These are phyloP conservation scores for Periconia sp. DNA, from an alignment of 2,329 filamentous ascomycete genomes.

Conservation along the genomic window DNA sequence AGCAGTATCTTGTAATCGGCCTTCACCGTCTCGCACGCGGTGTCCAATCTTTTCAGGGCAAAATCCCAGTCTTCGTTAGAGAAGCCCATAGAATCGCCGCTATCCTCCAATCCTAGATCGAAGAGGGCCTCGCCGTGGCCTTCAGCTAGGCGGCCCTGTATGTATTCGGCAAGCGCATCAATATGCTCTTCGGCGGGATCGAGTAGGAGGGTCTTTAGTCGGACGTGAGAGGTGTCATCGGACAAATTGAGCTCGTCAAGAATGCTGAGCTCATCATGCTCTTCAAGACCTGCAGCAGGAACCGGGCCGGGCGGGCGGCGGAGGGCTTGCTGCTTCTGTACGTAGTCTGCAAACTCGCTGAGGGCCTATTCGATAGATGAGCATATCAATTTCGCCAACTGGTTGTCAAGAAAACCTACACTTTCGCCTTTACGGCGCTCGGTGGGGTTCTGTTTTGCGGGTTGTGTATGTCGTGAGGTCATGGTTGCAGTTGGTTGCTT, in stretches of 20 bases:
- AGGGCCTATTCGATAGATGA: slow-evolving; percentile 64
- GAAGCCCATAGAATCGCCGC: slow-evolving; percentile 82
- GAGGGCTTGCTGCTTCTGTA: slow-evolving; percentile 87
- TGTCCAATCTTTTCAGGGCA: slow-evolving; percentile 70
- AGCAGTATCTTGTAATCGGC: slow-evolving; percentile 83
- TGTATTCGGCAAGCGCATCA: slow-evolving; percentile 66
- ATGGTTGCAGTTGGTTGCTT: slow-evolving; percentile 25
- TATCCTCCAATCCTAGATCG: slow-evolving; percentile 90
- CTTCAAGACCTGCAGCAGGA: slow-evolving; percentile 56
- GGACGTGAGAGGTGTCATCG: slow-evolving; percentile 69
- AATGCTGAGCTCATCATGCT: slow-evolving; percentile 89
- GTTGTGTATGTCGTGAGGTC: slow-evolving; percentile 57
- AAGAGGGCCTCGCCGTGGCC: slow-evolving; percentile 90
- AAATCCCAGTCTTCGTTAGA: slow-evolving; percentile 75
- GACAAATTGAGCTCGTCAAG: slow-evolving; percentile 78
- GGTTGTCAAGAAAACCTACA: slow-evolving; percentile 56
- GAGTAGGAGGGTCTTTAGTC: slow-evolving; percentile 78
- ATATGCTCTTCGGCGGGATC: slow-evolving; percentile 62
- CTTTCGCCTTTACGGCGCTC: slow-evolving; percentile 88
- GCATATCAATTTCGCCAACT: background rate
- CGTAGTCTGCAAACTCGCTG: slow-evolving; percentile 96
- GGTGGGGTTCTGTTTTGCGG: slow-evolving; percentile 62
- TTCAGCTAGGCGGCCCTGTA: slow-evolving; percentile 76
- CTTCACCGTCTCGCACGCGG: slow-evolving; percentile 67
- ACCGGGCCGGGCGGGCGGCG: slow-evolving; percentile 55